phyloP scores from a whole-genome alignment of 768 basidiomycete genomes.

The Amanita molliuscula region DNA sequence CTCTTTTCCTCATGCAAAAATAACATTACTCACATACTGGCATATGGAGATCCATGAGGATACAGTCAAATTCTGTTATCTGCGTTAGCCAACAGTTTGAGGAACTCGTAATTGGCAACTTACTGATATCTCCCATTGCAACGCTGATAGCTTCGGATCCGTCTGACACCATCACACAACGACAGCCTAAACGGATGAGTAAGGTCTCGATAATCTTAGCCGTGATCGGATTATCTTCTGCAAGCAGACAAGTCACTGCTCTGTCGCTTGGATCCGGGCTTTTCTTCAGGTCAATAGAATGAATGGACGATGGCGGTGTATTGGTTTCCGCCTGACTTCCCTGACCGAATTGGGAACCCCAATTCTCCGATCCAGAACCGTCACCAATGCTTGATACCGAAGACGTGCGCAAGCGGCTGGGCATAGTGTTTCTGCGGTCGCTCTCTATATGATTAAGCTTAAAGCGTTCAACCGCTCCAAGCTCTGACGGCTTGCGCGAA shows the following conservation, averaged over 20 bases:
- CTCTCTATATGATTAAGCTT: slow-evolving; percentile 74
- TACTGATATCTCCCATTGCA: slow-evolving; percentile 95
- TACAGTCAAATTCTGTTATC: slow-evolving; percentile 80
- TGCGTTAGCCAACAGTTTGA: slow-evolving; percentile 11
- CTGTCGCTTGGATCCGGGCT: slow-evolving; percentile 74
- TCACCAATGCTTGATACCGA: slow-evolving; percentile 79
- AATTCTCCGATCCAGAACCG: slow-evolving; percentile 67
- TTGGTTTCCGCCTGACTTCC: slow-evolving; percentile 45
- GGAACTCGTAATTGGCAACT: slow-evolving; percentile 23
- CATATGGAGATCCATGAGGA: slow-evolving; percentile 94
- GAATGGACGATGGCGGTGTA: slow-evolving; percentile 79
- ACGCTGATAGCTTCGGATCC: slow-evolving; percentile 96
- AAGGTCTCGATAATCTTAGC: slow-evolving; percentile 96
- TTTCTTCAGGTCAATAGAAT: slow-evolving; percentile 71
- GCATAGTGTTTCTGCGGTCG: slow-evolving; percentile 74
- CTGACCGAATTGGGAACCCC: slow-evolving; percentile 49
- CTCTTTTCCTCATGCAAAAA: background rate
- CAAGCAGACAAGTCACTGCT: slow-evolving; percentile 87
- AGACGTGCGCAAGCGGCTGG: slow-evolving; percentile 78
- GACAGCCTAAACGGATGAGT: slow-evolving; percentile 87
- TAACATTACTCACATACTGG: slow-evolving; percentile 61
- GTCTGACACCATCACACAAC: slow-evolving; percentile 91
- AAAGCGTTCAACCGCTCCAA: slow-evolving; percentile 80
- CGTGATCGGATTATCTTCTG: slow-evolving; percentile 97
- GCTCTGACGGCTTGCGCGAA: slow-evolving; percentile 82